A percentile compares a stretch with the other conserved stretches of the same genome.
phyloP scores from a whole-genome alignment of 139 green algal species.

The Chlorella sp. region DNA sequence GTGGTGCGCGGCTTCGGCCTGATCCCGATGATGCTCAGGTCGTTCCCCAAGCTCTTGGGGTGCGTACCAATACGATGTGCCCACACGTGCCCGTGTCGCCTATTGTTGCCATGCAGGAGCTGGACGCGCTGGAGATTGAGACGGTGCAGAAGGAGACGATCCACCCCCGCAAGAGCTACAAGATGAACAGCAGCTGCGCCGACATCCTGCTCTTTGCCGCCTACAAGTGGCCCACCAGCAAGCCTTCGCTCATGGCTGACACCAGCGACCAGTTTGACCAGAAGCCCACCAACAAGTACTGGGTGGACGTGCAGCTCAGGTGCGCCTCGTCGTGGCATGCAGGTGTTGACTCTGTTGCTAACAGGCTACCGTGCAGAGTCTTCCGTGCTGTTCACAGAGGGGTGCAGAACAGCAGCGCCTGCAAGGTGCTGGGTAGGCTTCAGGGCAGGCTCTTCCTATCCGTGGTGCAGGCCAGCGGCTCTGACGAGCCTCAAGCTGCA shows the following conservation, averaged over 20 bases:
- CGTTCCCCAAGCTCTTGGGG: neutral
- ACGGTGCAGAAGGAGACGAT: conserved; percentile 99
- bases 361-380: too few relatives aligned
- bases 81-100: too few relatives aligned
- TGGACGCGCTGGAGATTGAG: conserved; percentile 99
- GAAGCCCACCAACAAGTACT: conserved; percentile 99
- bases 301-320: conserved; percentile 89
- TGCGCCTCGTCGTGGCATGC: neutral
- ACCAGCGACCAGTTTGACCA: conserved; percentile 92
- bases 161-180: conserved; percentile 98
- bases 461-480: too few relatives aligned
- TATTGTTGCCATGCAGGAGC: too few relatives aligned
- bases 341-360: too few relatives aligned
- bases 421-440: neutral
- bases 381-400: too few relatives aligned
- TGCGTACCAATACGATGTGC: neutral
- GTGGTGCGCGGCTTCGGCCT: too few relatives aligned
- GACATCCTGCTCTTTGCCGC: conserved; percentile 98
- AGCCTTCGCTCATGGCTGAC: conserved; percentile 92
- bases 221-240: conserved; percentile 94
- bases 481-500: too few relatives aligned
- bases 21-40: too few relatives aligned
- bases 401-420: too few relatives aligned
- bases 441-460: neutral
- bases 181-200: conserved; percentile 96